Base-by-base conservation (phyloP, 192 early-diverging fungal genomes). In the Phycomyces nitens region DNA sequence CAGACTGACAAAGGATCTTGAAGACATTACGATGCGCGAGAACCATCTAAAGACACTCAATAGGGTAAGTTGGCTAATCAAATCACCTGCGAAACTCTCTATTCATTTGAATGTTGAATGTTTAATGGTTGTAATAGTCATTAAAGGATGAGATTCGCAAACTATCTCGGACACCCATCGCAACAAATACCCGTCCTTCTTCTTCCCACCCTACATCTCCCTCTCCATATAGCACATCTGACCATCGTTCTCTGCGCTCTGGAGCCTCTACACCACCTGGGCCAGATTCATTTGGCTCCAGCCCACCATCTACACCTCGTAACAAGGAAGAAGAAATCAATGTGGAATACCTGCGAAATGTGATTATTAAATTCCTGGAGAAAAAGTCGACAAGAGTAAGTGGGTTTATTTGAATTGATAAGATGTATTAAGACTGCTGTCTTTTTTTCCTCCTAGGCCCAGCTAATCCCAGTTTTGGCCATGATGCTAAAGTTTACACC, bases 61-160 rank as follows among this genome's bases (percentile, higher is more conserved):
- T 69, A 92, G 88, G 77, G 90, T 89, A 76, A 55, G 42, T 34
- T 39, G 18, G 41, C 56, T 34, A n/a, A n/a, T n/a, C n/a, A n/a
- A n/a, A n/a, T n/a, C n/a, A n/a, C n/a, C n/a, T n/a, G n/a, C n/a
- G n/a, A n/a, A n/a, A n/a, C n/a, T n/a, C n/a, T n/a, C n/a, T n/a
- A n/a, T n/a, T n/a, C n/a, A n/a, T n/a, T n/a, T n/a, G n/a, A n/a
- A n/a, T n/a, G n/a, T n/a, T n/a, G n/a, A n/a, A n/a, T n/a, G n/a
- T n/a, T n/a, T n/a, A n/a, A n/a, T n/a, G n/a, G 29, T 7, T 34
- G 29, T 47, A 47, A 47, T 67, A 89, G 91, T 84, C 89, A 3
- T 72, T 93, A 8, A 88, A 89, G 55, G 91, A 93, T 18, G 91
- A 93, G 70, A 82, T 93, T 9, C 77, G 88, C 23, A 91, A 89